These are phyloP conservation scores for Yamadazyma takamatsuzukensis DNA, from an alignment of 805 yeast genomes.

Conservation along the genomic window DNA sequence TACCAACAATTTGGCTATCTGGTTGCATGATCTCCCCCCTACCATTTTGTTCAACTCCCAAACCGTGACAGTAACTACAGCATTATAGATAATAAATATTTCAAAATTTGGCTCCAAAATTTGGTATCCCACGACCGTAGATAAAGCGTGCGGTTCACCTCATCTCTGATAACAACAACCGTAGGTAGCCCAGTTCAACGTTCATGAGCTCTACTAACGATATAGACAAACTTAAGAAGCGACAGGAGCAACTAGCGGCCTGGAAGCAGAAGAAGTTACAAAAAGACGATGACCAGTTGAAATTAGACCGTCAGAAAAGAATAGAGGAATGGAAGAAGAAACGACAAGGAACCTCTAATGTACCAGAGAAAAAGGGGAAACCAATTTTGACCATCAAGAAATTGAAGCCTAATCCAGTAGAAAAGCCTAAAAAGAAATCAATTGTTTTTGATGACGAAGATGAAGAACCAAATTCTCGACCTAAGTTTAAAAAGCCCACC, in stretches of 20 bases:
- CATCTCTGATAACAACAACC: too few species aligned
- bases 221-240: conserved; percentile 32
- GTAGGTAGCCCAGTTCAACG: conserved; percentile 2
- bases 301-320: conserved; percentile 31
- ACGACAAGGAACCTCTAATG: conserved; percentile 5
- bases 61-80: conserved; percentile 94
- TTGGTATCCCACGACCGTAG: neutral
- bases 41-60: conserved; percentile 80
- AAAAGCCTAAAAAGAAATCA: conserved; percentile 5
- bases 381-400: conserved; percentile 8
- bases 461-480: conserved; percentile 17
- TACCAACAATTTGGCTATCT: conserved; percentile 67
- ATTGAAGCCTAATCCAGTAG: neutral
- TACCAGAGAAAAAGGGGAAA: conserved; percentile 2
- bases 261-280: conserved; percentile 59
- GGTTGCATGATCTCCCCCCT: conserved; percentile 85
- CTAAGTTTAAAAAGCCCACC: conserved; percentile 19
- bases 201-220: conserved; percentile 14
- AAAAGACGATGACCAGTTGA: conserved; percentile 11
- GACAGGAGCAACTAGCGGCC: conserved; percentile 53
- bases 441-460: conserved; percentile 16
- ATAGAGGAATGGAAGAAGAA: conserved; percentile 53
- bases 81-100: conserved; percentile 42
- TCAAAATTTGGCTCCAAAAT: neutral
- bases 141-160: neutral